Conservation (phyloP, 352 stramenopile genomes). For the Pythium utonaiense region DNA sequence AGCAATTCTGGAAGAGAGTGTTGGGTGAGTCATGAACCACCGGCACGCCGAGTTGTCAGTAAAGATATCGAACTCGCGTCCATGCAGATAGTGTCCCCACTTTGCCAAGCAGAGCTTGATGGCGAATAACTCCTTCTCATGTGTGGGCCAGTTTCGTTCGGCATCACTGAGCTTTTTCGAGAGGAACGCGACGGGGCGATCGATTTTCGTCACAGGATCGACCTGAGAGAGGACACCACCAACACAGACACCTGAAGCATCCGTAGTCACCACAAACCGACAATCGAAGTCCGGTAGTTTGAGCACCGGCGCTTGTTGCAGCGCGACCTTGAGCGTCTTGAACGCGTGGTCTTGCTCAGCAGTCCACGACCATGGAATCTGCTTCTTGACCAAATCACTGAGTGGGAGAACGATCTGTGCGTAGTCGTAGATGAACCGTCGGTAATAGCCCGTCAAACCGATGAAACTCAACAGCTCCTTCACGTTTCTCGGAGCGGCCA, state of each 20-base stretch:
- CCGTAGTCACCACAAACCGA: constrained; percentile 30
- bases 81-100: too few relatives aligned
- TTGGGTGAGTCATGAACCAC: too few relatives aligned
- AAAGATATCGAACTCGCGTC: too few relatives aligned
- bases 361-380: constrained; percentile 15
- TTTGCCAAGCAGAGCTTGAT: too few relatives aligned
- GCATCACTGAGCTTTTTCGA: constrained; percentile 25
- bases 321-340: constrained; percentile 10
- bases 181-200: constrained; percentile 28
- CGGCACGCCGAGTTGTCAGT: too few relatives aligned
- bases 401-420: constrained; percentile 21
- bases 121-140: too few relatives aligned
- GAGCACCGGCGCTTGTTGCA: constrained; percentile 28
- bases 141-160: too few relatives aligned
- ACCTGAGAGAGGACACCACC: constrained; percentile 6
- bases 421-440: constrained; percentile 27
- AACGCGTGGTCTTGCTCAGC: constrained; percentile 18
- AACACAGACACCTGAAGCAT: constrained; percentile 16
- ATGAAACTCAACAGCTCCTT: constrained; percentile 29
- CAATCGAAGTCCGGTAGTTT: constrained; percentile 20
- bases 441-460: constrained; percentile 27
- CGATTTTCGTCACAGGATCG: constrained; percentile 5
- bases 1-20: too few relatives aligned
- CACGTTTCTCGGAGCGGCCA: constrained; percentile 1
- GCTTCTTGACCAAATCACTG: constrained; percentile 24